Evolutionary conservation across 2,329 filamentous ascomycete genomes (phyloP).

Genomic region (Fusarium sacchari): DNA sequence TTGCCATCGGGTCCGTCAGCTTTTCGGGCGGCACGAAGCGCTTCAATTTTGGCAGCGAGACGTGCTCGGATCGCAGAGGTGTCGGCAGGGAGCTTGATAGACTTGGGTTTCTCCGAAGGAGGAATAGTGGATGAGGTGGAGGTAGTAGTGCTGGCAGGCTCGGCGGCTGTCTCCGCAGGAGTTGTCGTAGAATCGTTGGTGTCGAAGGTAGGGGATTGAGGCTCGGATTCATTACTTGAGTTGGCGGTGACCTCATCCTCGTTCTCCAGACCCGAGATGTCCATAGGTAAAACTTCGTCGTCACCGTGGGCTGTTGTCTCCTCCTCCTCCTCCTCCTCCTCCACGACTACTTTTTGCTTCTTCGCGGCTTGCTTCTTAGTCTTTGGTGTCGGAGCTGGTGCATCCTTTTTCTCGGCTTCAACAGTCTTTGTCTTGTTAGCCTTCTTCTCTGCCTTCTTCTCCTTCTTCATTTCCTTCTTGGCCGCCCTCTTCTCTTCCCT

Average conservation of each 20-base stretch:
- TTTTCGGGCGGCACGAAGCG: conserved; percentile 85
- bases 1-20: conserved; percentile 85
- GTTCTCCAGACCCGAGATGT: conserved; percentile 46
- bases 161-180: conserved; percentile 52
- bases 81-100: conserved; percentile 74
- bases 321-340: conserved; percentile 26
- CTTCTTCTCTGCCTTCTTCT: conserved; percentile 55
- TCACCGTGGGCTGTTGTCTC: conserved; percentile 14
- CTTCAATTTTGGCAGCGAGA: conserved; percentile 84
- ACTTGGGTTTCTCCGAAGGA: conserved; percentile 70
- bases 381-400: conserved; percentile 36
- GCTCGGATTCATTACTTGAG: conserved; percentile 64
- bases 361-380: conserved; percentile 42
- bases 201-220: conserved; percentile 67
- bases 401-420: conserved; percentile 46
- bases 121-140: conserved; percentile 75
- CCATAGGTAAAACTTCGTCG: conserved; percentile 38
- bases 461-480: conserved; percentile 58
- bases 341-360: conserved; percentile 38
- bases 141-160: conserved; percentile 68
- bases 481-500: conserved; percentile 64
- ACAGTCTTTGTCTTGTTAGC: conserved; percentile 53
- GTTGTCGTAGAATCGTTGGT: conserved; percentile 55
- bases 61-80: conserved; percentile 80
- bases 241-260: conserved; percentile 57